Conservation (phyloP, 805 yeast genomes). For the Zygosaccharomyces pseudorouxii region DNA sequence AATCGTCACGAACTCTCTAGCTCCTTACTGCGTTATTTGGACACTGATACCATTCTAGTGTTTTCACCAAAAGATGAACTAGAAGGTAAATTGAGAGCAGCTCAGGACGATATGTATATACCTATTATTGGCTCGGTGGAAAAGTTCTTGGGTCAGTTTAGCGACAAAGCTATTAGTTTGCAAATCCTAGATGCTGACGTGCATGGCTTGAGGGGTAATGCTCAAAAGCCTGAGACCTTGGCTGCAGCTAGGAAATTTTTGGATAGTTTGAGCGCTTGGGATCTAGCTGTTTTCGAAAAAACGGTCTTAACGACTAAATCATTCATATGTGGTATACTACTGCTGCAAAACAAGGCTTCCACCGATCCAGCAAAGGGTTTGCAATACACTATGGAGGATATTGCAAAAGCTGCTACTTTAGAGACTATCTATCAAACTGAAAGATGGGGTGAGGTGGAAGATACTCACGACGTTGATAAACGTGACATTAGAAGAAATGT, state of each 20-base stretch:
- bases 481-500: constrained; percentile 82
- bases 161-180: constrained; percentile 41
- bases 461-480: constrained; percentile 95
- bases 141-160: constrained; percentile 42
- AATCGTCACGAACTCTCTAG: constrained; percentile 49
- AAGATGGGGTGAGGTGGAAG: constrained; percentile 98
- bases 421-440: constrained; percentile 83
- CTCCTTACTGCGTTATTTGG: constrained; percentile 73
- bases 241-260: constrained; percentile 63
- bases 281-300: constrained; percentile 83
- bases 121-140: constrained; percentile 73
- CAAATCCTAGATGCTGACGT: constrained; percentile 71
- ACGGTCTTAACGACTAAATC: constrained; percentile 85
- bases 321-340: constrained; percentile 71
- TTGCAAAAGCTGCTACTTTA: constrained; percentile 71
- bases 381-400: constrained; percentile 54
- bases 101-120: constrained; percentile 72
- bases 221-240: constrained; percentile 57
- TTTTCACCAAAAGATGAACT: constrained; percentile 78
- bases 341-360: constrained; percentile 45
- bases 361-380: constrained; percentile 19
- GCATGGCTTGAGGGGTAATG: constrained; percentile 77
- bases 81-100: constrained; percentile 72
- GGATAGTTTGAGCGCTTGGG: constrained; percentile 59
- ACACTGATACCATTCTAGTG: constrained; percentile 88